Percentiles rank a stretch among this genome's conserved stretches.
Conservation (phyloP, 495 filamentous ascomycete species). For the Annulohypoxylon stygium region DNA sequence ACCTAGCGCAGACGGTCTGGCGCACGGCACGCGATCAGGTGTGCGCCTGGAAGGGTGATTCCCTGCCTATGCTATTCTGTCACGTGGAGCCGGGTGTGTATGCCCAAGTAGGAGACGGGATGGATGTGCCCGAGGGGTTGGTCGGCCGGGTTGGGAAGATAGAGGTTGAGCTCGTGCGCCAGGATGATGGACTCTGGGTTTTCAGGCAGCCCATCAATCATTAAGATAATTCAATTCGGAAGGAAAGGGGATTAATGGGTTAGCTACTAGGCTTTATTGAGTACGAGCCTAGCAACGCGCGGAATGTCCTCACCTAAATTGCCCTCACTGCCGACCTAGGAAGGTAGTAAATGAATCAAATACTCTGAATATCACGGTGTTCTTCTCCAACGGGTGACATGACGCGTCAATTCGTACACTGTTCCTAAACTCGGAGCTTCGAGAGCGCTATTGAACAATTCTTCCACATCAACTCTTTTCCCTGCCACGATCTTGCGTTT, state of each 20-base stretch:
- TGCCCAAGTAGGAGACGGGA: constrained; percentile 49
- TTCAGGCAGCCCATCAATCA: constrained; percentile 46
- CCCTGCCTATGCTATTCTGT: constrained; percentile 56
- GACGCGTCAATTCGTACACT: constrained; percentile 1
- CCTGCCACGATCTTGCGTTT: neutral
- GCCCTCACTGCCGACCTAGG: neutral
- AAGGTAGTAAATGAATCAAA: neutral
- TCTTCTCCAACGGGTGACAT: neutral
- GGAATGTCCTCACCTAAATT: neutral
- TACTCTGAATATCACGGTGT: neutral
- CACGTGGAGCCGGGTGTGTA: constrained; percentile 53
- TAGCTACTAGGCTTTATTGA: neutral
- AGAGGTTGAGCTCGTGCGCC: constrained; percentile 51
- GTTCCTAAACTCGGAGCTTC: neutral
- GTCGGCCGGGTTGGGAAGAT: constrained; percentile 48
- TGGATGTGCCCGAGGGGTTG: constrained; percentile 55
- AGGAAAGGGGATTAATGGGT: neutral
- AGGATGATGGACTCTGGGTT: constrained; percentile 52
- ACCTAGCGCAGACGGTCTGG: constrained; percentile 52
- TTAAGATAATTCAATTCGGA: neutral
- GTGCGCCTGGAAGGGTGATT: constrained; percentile 56
- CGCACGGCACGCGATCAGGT: constrained; percentile 51
- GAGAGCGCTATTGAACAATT: constrained; percentile 1
- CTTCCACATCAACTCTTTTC: neutral
- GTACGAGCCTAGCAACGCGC: neutral